Evolutionary conservation across 176 grass and related monocot species (phyloP), one percentile per base, ranked within the genome.

Genomic region (Tuctoria greenei): DNA sequence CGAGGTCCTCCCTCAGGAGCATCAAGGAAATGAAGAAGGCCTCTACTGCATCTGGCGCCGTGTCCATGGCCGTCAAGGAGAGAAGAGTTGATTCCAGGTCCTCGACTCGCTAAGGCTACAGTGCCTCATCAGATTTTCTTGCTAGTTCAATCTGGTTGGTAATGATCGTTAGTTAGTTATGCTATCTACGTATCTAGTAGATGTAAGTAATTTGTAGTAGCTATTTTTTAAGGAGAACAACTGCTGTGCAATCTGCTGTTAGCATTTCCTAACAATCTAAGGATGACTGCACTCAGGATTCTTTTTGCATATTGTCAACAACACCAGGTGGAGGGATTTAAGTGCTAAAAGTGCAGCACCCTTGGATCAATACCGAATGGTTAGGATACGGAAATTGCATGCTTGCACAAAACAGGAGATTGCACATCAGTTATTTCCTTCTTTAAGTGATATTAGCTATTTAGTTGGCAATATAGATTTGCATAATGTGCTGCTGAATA

Each of bases 1-100:
- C 84, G 45, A 86, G 95, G 39, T 95, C 87, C 2, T 81, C 91
- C 0, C 65, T 95, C 64, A 82, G 91, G 77, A 90, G 39, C 57
- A 94, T 82, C 50, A 98, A 86, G 79, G 96, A 95, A 65, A 85
- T 88, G 89, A 99, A 86, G 52, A 99, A 88, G 77, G 13, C 86
- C 1, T 76, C 81, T 4, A 71, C 64, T 0, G 64, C 72, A 10
- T 81, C 84, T 8, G 80, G 66, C 20, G 13, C 18, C 6, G 63
- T 71, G 21, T 79, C 64, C 3, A 1, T 61, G 1, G 71, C 57
- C 4, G 4, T 58, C 37, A 80, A 80, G 65, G 81, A 80, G 13
- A 80, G 86, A 71, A 84, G 64, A 42, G 10, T 74, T 18, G 79
- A 36, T 23, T 24, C 80, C 52, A 73, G 79, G 34, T 76, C 65